Evolutionary conservation across 805 yeast genomes (phyloP).

Genomic region (Candida loeiensis): DNA sequence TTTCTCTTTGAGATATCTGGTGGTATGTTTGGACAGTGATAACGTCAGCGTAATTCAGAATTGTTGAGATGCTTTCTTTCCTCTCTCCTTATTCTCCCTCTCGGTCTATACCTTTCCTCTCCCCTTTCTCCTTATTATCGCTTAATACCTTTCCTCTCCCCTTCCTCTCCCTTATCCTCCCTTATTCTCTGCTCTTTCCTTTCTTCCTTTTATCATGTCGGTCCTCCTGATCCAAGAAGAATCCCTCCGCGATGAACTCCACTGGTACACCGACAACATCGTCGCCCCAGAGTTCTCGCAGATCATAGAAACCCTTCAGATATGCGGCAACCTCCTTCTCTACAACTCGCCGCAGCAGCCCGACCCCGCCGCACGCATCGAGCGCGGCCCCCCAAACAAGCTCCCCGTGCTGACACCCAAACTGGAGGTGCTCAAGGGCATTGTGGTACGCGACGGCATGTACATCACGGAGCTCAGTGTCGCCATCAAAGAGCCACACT

Average conservation of each 20-base stretch:
- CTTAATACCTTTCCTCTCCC: no score
- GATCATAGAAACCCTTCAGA: conserved; percentile 35
- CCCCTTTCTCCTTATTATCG: no score
- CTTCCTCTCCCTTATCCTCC: no score
- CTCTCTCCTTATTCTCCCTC: no score
- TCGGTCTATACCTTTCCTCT: no score
- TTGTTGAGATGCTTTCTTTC: no score
- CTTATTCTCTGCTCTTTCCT: not conserved
- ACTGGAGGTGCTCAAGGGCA: conserved; percentile 58
- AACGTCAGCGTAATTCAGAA: no score
- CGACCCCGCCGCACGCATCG: conserved; percentile 21
- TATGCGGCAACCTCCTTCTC: conserved; percentile 34
- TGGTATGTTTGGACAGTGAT: no score
- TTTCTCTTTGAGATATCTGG: no score
- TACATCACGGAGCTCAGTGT: conserved; percentile 48
- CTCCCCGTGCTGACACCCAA: conserved; percentile 56
- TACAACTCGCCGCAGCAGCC: conserved; percentile 38
- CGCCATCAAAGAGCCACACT: conserved; percentile 39
- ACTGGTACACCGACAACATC: conserved; percentile 26
- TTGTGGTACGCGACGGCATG: conserved; percentile 52
- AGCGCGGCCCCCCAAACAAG: conserved; percentile 43
- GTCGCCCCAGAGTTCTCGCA: conserved; percentile 30
- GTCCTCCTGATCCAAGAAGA: conserved; percentile 6
- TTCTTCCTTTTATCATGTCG: not conserved
- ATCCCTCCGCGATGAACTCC: conserved; percentile 26